These are phyloP conservation scores for Diaporthe sp. DNA, from an alignment of 2,329 filamentous ascomycete species.

Conservation along the genomic window DNA sequence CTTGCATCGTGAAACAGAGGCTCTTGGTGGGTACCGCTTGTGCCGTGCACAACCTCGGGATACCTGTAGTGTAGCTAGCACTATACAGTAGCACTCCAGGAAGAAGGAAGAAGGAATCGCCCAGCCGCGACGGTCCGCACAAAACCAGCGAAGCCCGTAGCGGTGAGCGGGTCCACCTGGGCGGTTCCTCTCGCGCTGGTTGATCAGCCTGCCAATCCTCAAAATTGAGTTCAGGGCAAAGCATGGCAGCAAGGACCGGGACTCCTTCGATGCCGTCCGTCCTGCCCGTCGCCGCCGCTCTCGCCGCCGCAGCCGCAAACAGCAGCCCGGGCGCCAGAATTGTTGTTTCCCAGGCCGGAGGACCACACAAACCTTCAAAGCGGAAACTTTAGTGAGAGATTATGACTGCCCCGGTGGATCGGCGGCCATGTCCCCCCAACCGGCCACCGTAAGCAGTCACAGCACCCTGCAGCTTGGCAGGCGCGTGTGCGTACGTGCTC, in stretches of 20 bases:
- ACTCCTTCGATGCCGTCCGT: not conserved
- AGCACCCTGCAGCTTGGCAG: conserved; percentile 25
- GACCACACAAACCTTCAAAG: not conserved
- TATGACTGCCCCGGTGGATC: not conserved
- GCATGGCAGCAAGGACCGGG: not conserved
- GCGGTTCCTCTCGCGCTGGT: not conserved
- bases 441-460: conserved; percentile 7
- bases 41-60: conserved; percentile 15
- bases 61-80: not conserved
- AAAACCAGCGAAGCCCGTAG: not conserved
- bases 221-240: not conserved
- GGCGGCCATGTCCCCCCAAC: not conserved
- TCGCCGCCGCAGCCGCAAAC: not conserved
- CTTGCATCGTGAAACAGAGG: conserved; percentile 28
- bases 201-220: not conserved
- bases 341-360: not conserved
- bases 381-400: conserved; percentile 16
- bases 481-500: not conserved
- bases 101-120: not conserved
- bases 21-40: not conserved
- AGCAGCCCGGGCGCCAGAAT: not conserved
- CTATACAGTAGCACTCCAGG: not conserved
- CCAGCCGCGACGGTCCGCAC: conserved; percentile 29
- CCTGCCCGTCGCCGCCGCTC: not conserved
- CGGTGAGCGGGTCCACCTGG: conserved; percentile 17